phyloP scores from a whole-genome alignment of 192 early-diverging fungal genomes.

The Piromyces finnis region DNA sequence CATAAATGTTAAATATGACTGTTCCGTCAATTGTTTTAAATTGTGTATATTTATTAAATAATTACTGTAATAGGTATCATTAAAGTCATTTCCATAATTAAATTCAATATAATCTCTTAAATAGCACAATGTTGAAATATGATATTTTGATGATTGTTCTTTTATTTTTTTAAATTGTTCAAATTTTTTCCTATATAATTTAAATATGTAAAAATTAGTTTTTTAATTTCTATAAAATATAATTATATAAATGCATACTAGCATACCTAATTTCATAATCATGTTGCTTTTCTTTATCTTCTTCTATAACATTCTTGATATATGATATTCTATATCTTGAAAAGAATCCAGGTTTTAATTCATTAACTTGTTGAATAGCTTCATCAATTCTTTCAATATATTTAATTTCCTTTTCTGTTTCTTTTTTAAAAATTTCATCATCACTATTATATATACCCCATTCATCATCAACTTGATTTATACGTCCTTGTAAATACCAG shows the following conservation, averaged over 20 bases:
- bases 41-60: not conserved
- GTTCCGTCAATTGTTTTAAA: not conserved
- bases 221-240: too few relatives aligned
- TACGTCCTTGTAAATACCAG: not conserved
- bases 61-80: not conserved
- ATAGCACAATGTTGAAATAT: not conserved
- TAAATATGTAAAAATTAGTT: too few relatives aligned
- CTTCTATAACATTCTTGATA: not conserved
- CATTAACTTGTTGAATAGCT: not conserved
- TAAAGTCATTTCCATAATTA: not conserved
- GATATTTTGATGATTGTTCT: not conserved
- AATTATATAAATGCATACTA: too few relatives aligned
- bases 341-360: not conserved
- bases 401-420: not conserved
- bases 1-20: not conserved
- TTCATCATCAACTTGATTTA: not conserved
- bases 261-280: not conserved
- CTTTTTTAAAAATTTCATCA: not conserved
- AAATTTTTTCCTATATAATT: not conserved
- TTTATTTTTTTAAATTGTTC: not conserved
- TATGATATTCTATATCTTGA: not conserved
- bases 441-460: not conserved
- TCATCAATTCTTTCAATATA: not conserved
- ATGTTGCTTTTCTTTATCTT: not conserved
- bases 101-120: not conserved